phyloP scores from a whole-genome alignment of 2,329 filamentous ascomycete species.

The Blumeriella jaapii region DNA sequence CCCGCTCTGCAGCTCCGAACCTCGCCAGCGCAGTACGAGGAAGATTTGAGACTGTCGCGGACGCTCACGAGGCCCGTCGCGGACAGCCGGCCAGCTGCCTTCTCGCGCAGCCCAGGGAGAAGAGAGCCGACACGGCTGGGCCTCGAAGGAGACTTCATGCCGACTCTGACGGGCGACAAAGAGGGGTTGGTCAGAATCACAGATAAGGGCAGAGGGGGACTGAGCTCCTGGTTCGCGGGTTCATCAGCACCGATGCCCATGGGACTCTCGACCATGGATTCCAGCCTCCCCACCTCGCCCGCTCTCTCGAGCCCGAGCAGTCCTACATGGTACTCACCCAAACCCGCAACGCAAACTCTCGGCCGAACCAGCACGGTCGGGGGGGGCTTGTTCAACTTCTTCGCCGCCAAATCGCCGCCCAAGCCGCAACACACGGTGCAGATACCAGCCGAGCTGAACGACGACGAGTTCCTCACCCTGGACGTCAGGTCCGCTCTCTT shows the following conservation, averaged over 20 bases:
- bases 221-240: slow-evolving; percentile 24
- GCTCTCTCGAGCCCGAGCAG: slow-evolving; percentile 13
- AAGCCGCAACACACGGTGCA: slow-evolving; percentile 14
- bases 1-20: slow-evolving; percentile 6
- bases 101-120: slow-evolving; percentile 12
- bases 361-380: slow-evolving; percentile 9
- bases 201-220: slow-evolving; percentile 18
- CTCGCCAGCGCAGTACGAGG: slow-evolving; percentile 11
- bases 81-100: slow-evolving; percentile 20
- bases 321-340: slow-evolving; percentile 13
- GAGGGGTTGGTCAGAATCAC: slow-evolving; percentile 17
- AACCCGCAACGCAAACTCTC: slow-evolving; percentile 12
- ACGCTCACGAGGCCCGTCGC: slow-evolving; percentile 18
- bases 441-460: slow-evolving; percentile 20
- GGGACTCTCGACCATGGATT: slow-evolving; percentile 15
- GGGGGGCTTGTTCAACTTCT: slow-evolving; percentile 15
- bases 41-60: slow-evolving; percentile 11
- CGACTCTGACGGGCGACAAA: slow-evolving; percentile 23
- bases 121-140: slow-evolving; percentile 10
- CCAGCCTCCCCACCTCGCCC: slow-evolving; percentile 7
- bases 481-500: slow-evolving; percentile 45
- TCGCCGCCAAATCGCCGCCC: slow-evolving; percentile 16
- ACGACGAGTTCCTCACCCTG: slow-evolving; percentile 44
- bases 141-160: slow-evolving; percentile 16
- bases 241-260: slow-evolving; percentile 18